Evolutionary conservation across 495 filamentous ascomycete genomes (phyloP).

Genomic region (Xylaria acuta): DNA sequence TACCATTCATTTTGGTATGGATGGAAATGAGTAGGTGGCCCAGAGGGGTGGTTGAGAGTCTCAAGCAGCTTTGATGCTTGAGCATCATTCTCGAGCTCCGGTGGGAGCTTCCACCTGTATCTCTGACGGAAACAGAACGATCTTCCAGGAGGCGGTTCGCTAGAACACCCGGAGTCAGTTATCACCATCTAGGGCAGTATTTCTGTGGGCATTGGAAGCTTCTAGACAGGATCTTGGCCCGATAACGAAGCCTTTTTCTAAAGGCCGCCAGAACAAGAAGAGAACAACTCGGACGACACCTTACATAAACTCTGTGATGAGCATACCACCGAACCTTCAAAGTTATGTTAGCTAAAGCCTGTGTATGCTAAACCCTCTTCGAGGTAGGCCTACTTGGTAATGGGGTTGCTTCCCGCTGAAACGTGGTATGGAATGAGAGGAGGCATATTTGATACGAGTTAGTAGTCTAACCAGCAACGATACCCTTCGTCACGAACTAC

Average conservation of each 20-base stretch:
- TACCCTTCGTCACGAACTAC: background rate
- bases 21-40: conserved; percentile 45
- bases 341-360: background rate
- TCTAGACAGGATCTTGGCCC: background rate
- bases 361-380: background rate
- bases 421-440: conserved; percentile 5
- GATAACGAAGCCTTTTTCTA: background rate
- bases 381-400: background rate
- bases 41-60: conserved; percentile 18
- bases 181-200: background rate
- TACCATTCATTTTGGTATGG: conserved; percentile 45
- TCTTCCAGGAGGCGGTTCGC: conserved; percentile 18
- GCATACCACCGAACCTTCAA: conserved; percentile 3
- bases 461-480: background rate
- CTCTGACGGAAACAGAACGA: conserved; percentile 15
- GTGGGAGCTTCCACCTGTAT: conserved; percentile 2
- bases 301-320: conserved; percentile 2
- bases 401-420: conserved; percentile 7
- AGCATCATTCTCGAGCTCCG: background rate
- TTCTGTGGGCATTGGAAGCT: background rate
- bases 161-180: background rate
- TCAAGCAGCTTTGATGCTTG: background rate
- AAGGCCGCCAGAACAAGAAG: background rate
- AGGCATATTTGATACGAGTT: conserved; percentile 5
- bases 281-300: background rate